A percentile compares a stretch with the other conserved stretches of the same genome.
These are phyloP conservation scores for Paramyrothecium roridum DNA, from an alignment of 2,329 filamentous ascomycete genomes.

Conservation along the genomic window DNA sequence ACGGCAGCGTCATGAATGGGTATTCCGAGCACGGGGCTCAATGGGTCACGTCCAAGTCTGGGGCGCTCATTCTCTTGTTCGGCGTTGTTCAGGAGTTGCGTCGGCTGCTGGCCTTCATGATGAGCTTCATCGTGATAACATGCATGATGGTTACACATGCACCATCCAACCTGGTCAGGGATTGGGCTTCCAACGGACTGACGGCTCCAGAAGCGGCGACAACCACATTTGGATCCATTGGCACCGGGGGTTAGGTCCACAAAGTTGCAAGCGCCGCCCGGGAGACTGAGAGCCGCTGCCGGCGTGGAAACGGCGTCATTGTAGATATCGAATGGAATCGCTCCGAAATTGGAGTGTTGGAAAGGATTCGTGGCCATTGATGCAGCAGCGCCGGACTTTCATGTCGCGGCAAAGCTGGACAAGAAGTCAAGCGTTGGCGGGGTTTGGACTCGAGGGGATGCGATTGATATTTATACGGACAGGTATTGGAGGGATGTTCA, in stretches of 20 bases:
- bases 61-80: constrained; percentile 54
- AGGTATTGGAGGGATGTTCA: not conserved
- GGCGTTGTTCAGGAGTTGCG: constrained; percentile 17
- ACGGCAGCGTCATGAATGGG: constrained; percentile 34
- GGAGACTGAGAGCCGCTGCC: constrained; percentile 32
- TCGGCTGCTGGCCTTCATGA: constrained; percentile 16
- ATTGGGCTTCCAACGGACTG: constrained; percentile 27
- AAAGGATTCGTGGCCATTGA: constrained; percentile 53
- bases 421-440: constrained; percentile 4
- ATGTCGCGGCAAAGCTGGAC: constrained; percentile 19
- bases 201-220: constrained; percentile 58
- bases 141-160: constrained; percentile 62
- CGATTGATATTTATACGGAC: not conserved
- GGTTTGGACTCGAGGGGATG: not conserved
- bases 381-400: constrained; percentile 14
- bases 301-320: constrained; percentile 38
- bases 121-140: constrained; percentile 54
- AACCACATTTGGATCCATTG: constrained; percentile 53
- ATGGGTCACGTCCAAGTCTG: constrained; percentile 42
- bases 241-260: constrained; percentile 51
- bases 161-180: constrained; percentile 46
- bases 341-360: constrained; percentile 38
- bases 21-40: constrained; percentile 51
- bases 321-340: constrained; percentile 54
- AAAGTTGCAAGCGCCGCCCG: constrained; percentile 55